These are phyloP conservation scores for Diaporthe destruens DNA, from an alignment of 2,329 filamentous ascomycete genomes.

Conservation along the genomic window DNA sequence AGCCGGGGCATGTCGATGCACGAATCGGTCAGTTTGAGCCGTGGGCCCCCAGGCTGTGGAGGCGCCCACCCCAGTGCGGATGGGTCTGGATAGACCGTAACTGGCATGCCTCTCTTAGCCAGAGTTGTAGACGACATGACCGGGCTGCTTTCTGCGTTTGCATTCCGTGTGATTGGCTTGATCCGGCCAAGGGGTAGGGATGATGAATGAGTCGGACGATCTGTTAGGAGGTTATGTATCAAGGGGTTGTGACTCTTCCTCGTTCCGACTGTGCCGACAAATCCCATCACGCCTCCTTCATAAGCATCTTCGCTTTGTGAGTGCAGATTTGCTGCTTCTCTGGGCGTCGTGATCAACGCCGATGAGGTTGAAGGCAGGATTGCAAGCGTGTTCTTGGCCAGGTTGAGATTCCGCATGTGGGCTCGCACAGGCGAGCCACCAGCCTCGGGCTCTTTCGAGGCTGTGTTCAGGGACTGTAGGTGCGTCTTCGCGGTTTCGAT, in stretches of 20 bases:
- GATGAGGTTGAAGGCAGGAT: constrained; percentile 88
- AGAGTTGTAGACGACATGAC: constrained; percentile 75
- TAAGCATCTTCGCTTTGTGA: constrained; percentile 39
- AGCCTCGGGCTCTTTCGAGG: constrained; percentile 42
- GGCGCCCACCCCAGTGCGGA: constrained; percentile 75
- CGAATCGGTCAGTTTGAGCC: constrained; percentile 80
- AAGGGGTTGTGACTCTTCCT: constrained; percentile 79
- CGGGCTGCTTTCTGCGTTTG: constrained; percentile 42
- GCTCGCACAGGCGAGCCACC: constrained; percentile 47
- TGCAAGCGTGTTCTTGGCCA: constrained; percentile 77
- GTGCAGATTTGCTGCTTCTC: constrained; percentile 77
- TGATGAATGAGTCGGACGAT: constrained; percentile 92
- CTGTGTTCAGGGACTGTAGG: constrained; percentile 55
- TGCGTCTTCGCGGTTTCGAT: constrained; percentile 77
- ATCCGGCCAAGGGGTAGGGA: constrained; percentile 84
- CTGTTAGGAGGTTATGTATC: constrained; percentile 95
- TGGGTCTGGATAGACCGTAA: constrained; percentile 85
- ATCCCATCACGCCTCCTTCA: constrained; percentile 60
- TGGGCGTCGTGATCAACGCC: constrained; percentile 87
- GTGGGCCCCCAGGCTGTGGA: constrained; percentile 68
- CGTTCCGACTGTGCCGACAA: constrained; percentile 66
- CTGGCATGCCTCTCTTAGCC: constrained; percentile 89
- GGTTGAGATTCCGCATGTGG: constrained; percentile 78
- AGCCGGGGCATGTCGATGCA: constrained; percentile 86
- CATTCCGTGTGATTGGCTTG: constrained; percentile 47